Percentiles rank a stretch among this genome's conserved stretches.
Conservation (phyloP, 352 stramenopile species). For the Pythium sukuiense region DNA sequence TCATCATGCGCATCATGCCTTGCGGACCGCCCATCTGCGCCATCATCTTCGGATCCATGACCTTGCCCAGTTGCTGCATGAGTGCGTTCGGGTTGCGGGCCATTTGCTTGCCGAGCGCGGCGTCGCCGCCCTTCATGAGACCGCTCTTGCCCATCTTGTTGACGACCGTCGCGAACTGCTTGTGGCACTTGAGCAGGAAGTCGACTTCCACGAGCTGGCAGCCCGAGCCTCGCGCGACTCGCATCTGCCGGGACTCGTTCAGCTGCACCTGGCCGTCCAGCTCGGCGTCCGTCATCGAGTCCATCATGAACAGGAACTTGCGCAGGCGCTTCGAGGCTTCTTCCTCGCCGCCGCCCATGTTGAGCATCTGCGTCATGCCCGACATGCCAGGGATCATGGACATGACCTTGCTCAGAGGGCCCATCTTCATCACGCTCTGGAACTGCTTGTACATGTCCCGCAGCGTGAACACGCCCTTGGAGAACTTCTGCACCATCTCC, state of each 20-base stretch:
- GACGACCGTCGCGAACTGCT: conserved; percentile 95
- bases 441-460: conserved; percentile 99
- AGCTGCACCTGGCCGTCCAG: conserved; percentile 91
- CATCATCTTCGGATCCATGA: conserved; percentile 94
- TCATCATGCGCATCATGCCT: conserved; percentile 93
- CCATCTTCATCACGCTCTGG: conserved; percentile 97
- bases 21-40: conserved; percentile 77
- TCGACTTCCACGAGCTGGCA: conserved; percentile 87
- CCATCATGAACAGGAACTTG: conserved; percentile 99
- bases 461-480: conserved; percentile 97
- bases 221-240: conserved; percentile 92
- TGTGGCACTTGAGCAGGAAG: conserved; percentile 95
- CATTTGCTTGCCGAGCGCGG: conserved; percentile 93
- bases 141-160: conserved; percentile 97
- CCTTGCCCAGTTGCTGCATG: conserved; percentile 96
- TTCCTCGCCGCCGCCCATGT: conserved; percentile 91
- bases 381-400: conserved; percentile 97
- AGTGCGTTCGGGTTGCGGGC: conserved; percentile 95
- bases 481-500: conserved; percentile 95
- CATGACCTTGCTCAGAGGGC: conserved; percentile 97
- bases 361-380: conserved; percentile 88
- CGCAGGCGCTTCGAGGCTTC: conserved; percentile 92
- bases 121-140: conserved; percentile 90
- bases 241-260: conserved; percentile 65
- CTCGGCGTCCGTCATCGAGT: conserved; percentile 97